These are phyloP conservation scores for Trichaptum fuscoviolaceum DNA, from an alignment of 768 basidiomycete species.

Conservation along the genomic window DNA sequence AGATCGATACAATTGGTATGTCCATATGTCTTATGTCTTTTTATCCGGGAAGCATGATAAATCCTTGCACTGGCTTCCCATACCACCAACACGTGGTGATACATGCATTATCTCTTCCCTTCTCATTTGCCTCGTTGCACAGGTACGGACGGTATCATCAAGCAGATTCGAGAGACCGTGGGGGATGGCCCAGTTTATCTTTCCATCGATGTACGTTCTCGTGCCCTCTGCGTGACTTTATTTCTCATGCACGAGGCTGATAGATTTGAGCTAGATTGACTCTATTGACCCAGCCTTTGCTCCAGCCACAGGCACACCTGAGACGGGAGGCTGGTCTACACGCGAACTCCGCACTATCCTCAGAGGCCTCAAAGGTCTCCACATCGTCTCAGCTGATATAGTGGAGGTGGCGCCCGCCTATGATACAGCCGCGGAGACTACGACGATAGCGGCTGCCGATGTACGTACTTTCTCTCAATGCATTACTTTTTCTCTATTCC, in stretches of 20 bases:
- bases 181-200: slow-evolving; percentile 73
- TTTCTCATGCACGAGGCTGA: slow-evolving; percentile 11
- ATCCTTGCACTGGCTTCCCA: neutral
- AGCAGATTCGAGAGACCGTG: slow-evolving; percentile 74
- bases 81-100: neutral
- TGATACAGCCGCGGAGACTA: slow-evolving; percentile 60
- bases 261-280: slow-evolving; percentile 48
- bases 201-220: slow-evolving; percentile 58
- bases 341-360: slow-evolving; percentile 75
- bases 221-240: slow-evolving; percentile 5
- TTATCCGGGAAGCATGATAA: neutral
- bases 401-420: slow-evolving; percentile 85
- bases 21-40: slow-evolving; percentile 5
- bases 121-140: slow-evolving; percentile 1
- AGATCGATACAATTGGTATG: slow-evolving; percentile 76
- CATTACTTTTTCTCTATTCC: slow-evolving; percentile 7
- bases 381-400: slow-evolving; percentile 76
- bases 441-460: slow-evolving; percentile 60
- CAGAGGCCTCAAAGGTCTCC: slow-evolving; percentile 69
- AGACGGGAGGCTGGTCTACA: slow-evolving; percentile 82
- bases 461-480: slow-evolving; percentile 28
- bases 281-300: slow-evolving; percentile 80
- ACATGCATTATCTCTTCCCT: neutral
- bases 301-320: slow-evolving; percentile 80
- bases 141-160: slow-evolving; percentile 74